Percentiles rank a stretch among this genome's conserved stretches.
Conservation (phyloP, 1,139 yeast genomes). For the Pichia terricola region DNA sequence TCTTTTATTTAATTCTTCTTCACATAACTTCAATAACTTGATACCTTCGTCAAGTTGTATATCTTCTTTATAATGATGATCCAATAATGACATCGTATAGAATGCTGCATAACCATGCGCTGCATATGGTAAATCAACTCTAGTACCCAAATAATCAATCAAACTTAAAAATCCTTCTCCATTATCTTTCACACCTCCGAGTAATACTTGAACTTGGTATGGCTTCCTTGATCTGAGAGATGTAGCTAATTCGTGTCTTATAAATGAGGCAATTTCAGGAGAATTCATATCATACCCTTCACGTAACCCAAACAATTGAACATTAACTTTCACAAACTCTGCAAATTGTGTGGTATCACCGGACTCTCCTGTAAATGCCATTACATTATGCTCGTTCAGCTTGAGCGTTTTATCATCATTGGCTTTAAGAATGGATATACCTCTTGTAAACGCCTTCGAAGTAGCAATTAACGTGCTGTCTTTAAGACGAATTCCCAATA, state of each 20-base stretch:
- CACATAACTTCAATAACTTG: conserved; percentile 60
- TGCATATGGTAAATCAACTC: conserved; percentile 85
- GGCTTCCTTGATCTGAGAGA: conserved; percentile 89
- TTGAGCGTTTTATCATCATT: conserved; percentile 81
- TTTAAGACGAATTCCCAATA: conserved; percentile 74
- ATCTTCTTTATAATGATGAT: conserved; percentile 78
- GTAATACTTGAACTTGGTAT: conserved; percentile 79
- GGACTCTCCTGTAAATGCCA: conserved; percentile 92
- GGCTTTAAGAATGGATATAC: conserved; percentile 79
- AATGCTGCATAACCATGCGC: conserved; percentile 97
- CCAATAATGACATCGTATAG: conserved; percentile 81
- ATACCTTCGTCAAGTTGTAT: conserved; percentile 76
- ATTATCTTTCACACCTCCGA: conserved; percentile 67
- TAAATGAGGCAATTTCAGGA: conserved; percentile 78
- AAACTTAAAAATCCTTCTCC: conserved; percentile 70
- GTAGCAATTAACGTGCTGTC: conserved; percentile 84
- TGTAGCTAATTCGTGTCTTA: conserved; percentile 80
- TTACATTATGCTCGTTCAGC: conserved; percentile 65
- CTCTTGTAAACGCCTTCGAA: conserved; percentile 88
- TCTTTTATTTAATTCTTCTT: conserved; percentile 71
- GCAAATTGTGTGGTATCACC: conserved; percentile 98
- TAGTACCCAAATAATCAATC: conserved; percentile 92
- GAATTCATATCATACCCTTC: conserved; percentile 77
- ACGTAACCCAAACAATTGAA: conserved; percentile 80
- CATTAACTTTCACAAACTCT: conserved; percentile 86